A percentile compares a stretch with the other conserved stretches of the same genome.
phyloP scores from a whole-genome alignment of 2,329 filamentous ascomycete species.

The Pseudocercospora cruenta region DNA sequence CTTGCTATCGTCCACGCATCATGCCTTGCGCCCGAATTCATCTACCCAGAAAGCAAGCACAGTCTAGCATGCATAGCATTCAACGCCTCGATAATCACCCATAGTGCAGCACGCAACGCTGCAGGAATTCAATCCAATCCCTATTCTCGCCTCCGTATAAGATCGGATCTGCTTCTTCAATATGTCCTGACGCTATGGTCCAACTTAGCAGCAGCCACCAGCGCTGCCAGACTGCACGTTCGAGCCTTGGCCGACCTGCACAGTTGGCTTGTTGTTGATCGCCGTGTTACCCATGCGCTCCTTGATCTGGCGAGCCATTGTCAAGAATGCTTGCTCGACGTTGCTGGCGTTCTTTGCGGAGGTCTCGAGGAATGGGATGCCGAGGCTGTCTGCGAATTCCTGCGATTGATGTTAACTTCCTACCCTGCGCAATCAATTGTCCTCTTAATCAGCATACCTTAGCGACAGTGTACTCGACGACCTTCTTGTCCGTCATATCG shows the following conservation, averaged over 20 bases:
- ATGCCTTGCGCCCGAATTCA: slow-evolving; percentile 28
- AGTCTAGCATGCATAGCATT: slow-evolving; percentile 29
- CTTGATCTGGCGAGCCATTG: slow-evolving; percentile 99
- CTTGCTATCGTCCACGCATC: slow-evolving; percentile 24
- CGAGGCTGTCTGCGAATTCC: slow-evolving; percentile 98
- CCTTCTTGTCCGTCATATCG: slow-evolving; percentile 99
- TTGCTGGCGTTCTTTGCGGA: slow-evolving; percentile 99
- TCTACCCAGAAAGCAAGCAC: slow-evolving; percentile 29
- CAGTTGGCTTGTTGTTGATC: slow-evolving; percentile 97
- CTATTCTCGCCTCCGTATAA: slow-evolving; percentile 6
- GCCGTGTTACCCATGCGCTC: slow-evolving; percentile 98
- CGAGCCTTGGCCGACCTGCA: slow-evolving; percentile 93
- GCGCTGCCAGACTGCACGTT: slow-evolving; percentile 86
- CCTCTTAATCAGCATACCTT: slow-evolving; percentile 70
- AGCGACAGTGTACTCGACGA: slow-evolving; percentile 98
- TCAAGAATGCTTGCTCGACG: slow-evolving; percentile 99
- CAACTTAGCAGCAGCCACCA: slow-evolving; percentile 81
- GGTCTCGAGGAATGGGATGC: slow-evolving; percentile 99
- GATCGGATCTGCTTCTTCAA: slow-evolving; percentile 11
- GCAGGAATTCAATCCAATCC: slow-evolving; percentile 20
- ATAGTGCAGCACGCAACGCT: slow-evolving; percentile 20
- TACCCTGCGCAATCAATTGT: neutral
- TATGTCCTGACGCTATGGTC: slow-evolving; percentile 9
- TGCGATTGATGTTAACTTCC: slow-evolving; percentile 46
- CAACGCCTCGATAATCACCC: slow-evolving; percentile 24